A percentile compares a stretch with the other conserved stretches of the same genome.
These are phyloP conservation scores for Vanilla planifolia DNA, from an alignment of 106 monocot genomes.

Conservation along the genomic window DNA sequence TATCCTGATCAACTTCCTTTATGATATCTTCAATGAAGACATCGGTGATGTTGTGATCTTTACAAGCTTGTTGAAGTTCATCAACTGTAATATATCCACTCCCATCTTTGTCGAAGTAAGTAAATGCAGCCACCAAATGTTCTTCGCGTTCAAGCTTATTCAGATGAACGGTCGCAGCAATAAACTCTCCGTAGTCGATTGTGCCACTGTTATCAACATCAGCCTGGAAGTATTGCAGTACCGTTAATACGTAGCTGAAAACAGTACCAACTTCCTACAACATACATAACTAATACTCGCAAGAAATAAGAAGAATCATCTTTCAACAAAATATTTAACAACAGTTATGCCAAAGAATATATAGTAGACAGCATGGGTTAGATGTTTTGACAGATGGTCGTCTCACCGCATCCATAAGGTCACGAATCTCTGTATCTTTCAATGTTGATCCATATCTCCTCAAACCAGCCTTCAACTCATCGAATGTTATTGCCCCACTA, in stretches of 20 bases:
- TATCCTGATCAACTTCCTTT: slow-evolving; percentile 28
- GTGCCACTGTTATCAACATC: slow-evolving; percentile 27
- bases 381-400: background rate
- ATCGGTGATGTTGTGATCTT: slow-evolving; percentile 23
- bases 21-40: slow-evolving; percentile 20
- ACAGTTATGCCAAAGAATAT: background rate
- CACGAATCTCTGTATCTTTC: slow-evolving; percentile 52
- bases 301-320: too few relatives aligned
- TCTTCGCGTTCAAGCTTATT: slow-evolving; percentile 31
- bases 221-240: slow-evolving; percentile 9
- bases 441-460: slow-evolving; percentile 52
- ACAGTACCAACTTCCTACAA: background rate
- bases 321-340: too few relatives aligned
- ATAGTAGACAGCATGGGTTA: background rate
- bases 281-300: too few relatives aligned
- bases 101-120: slow-evolving; percentile 20
- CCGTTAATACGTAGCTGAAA: too few relatives aligned
- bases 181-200: slow-evolving; percentile 21
- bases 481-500: slow-evolving; percentile 69
- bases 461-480: slow-evolving; percentile 65
- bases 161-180: slow-evolving; percentile 19
- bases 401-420: slow-evolving; percentile 66
- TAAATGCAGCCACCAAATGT: slow-evolving; percentile 20
- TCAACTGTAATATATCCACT: slow-evolving; percentile 25
- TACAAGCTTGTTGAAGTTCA: slow-evolving; percentile 27